Percentiles rank a stretch among this genome's conserved stretches.
These are phyloP conservation scores for Galerina marginata DNA, from an alignment of 768 basidiomycete species.

Conservation along the genomic window DNA sequence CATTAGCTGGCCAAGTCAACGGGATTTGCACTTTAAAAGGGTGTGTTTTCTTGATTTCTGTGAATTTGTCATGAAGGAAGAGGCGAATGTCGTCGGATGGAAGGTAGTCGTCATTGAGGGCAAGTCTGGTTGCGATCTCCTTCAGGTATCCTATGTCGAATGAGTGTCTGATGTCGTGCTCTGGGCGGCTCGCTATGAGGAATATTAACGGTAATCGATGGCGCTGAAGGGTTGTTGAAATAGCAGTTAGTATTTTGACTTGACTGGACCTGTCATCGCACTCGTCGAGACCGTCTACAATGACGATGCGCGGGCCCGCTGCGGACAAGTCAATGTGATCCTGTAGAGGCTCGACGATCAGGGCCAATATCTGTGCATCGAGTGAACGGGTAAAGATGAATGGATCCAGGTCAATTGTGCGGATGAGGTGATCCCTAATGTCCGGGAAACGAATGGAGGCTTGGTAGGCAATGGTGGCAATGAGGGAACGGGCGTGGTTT, in stretches of 20 bases:
- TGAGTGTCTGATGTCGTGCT: neutral
- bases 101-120: neutral
- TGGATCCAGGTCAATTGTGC: too few species aligned
- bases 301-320: neutral
- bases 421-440: too few species aligned
- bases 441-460: slow-evolving; percentile 6
- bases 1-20: too few species aligned
- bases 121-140: neutral
- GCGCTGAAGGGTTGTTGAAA: neutral
- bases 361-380: too few species aligned
- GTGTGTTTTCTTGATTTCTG: neutral
- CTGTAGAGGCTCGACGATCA: neutral
- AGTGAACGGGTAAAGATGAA: too few species aligned
- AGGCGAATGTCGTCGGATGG: neutral
- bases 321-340: too few species aligned
- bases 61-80: neutral
- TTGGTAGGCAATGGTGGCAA: slow-evolving; percentile 21
- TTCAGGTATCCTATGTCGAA: neutral
- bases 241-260: neutral
- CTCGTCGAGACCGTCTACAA: neutral
- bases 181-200: neutral
- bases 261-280: neutral
- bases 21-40: too few species aligned
- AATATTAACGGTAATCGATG: neutral
- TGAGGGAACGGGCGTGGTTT: slow-evolving; percentile 8